Evolutionary conservation across 2,329 filamentous ascomycete genomes (phyloP), one percentile per base, ranked within the genome.

Genomic region (Diaporthe aspalathi): DNA sequence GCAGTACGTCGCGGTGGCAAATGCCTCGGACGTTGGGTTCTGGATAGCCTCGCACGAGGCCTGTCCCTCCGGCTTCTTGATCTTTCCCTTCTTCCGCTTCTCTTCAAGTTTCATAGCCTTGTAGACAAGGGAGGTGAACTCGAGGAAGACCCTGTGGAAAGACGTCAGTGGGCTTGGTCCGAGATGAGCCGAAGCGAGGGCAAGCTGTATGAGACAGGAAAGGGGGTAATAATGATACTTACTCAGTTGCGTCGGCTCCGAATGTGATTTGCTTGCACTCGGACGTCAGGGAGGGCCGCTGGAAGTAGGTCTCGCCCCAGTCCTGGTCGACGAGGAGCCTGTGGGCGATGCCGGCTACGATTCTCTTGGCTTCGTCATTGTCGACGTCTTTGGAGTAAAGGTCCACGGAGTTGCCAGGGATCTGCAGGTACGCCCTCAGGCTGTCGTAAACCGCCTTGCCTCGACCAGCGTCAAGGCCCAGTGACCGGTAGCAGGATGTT

Each of bases 61-160:
- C 50, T 1, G 22, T 11, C n/a, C 27, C 32, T 29, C 17, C 68
- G 53, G 49, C 2, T 35, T 35, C 20, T 47, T 68, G 29, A 29
- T 32, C 29, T 27, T 43, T 45, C 68, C 49, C 47, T 71, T 71
- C 22, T 57, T 70, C 40, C 71, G 68, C n/a, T 49, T 43, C 29
- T 73, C 71, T 45, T 73, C 68, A 27, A 29, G 24, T 52, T 73
- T 73, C 47, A 63, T 70, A 38, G 54, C 35, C 63, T 73, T 70
- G 68, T 73, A 73, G 47, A 73, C 29, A 22, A 73, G 63, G 27
- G 43, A 57, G 12, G 62, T 63, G 40, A 73, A 73, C 2, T 43
- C 53, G 29, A 73, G 29, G 24, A 73, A 47, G 49, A 73, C 60
- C 47, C 71, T 73, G 60, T 20, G 24, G 5, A 7, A 9, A 9